These are phyloP conservation scores for Exophiala sideris DNA, from an alignment of 2,329 filamentous ascomycete species.

Conservation along the genomic window DNA sequence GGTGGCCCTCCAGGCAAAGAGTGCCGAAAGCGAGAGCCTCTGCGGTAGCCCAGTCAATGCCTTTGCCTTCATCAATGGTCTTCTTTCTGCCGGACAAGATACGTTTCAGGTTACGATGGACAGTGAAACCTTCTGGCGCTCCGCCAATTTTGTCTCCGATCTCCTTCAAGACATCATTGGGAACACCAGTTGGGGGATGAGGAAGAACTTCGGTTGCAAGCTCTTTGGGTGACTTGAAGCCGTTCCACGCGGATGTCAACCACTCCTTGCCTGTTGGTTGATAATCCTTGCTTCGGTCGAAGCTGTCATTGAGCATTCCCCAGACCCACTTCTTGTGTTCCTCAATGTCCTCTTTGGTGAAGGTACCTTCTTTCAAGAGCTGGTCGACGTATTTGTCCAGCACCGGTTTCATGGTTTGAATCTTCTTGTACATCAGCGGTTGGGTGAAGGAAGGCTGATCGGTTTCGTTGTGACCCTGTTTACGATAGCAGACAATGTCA, in stretches of 20 bases:
- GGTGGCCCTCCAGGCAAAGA: slow-evolving; percentile 87
- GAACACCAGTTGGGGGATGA: slow-evolving; percentile 82
- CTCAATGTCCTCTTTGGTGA: slow-evolving; percentile 95
- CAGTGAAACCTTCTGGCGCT: slow-evolving; percentile 77
- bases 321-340: slow-evolving; percentile 99
- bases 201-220: slow-evolving; percentile 90
- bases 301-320: slow-evolving; percentile 98
- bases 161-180: slow-evolving; percentile 68
- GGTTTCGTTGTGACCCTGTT: slow-evolving; percentile 98
- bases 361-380: slow-evolving; percentile 85
- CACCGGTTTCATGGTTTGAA: slow-evolving; percentile 76
- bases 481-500: slow-evolving; percentile 97
- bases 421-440: slow-evolving; percentile 98
- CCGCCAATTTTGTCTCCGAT: slow-evolving; percentile 77
- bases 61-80: slow-evolving; percentile 84
- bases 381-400: slow-evolving; percentile 90
- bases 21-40: slow-evolving; percentile 94
- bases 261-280: slow-evolving; percentile 95
- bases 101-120: slow-evolving; percentile 95
- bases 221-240: slow-evolving; percentile 98
- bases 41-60: slow-evolving; percentile 96
- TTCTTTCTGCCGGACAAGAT: slow-evolving; percentile 87
- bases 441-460: slow-evolving; percentile 99
- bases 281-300: slow-evolving; percentile 95
- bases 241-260: slow-evolving; percentile 98